Conservation (phyloP, 2,329 filamentous ascomycete genomes). For the Penicillium hordei region DNA sequence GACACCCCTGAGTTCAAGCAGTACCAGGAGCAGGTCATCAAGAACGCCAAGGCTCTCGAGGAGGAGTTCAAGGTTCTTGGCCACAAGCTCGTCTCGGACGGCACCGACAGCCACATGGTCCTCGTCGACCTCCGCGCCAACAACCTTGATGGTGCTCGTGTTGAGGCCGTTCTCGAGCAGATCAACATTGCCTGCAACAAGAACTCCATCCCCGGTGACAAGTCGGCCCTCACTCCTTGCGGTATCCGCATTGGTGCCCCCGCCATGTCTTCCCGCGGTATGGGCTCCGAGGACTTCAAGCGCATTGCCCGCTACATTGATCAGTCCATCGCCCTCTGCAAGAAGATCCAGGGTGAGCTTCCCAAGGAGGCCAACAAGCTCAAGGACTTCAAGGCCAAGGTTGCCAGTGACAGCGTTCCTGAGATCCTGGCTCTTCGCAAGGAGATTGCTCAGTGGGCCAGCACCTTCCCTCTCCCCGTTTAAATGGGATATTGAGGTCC, state of each 20-base stretch:
- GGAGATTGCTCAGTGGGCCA: slow-evolving; percentile 86
- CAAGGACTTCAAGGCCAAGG: slow-evolving; percentile 98
- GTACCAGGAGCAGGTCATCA: slow-evolving; percentile 86
- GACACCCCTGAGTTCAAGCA: slow-evolving; percentile 84
- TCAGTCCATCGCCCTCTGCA: slow-evolving; percentile 81
- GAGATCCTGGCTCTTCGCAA: slow-evolving; percentile 84
- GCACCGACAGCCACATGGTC: slow-evolving; percentile 96
- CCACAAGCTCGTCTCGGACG: slow-evolving; percentile 87
- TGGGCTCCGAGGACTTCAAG: slow-evolving; percentile 89
- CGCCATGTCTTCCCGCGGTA: slow-evolving; percentile 95
- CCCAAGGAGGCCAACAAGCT: slow-evolving; percentile 99
- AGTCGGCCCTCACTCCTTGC: slow-evolving; percentile 89
- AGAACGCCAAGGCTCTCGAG: slow-evolving; percentile 87
- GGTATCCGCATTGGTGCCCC: slow-evolving; percentile 96
- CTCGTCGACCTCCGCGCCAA: slow-evolving; percentile 88
- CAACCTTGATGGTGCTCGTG: slow-evolving; percentile 82
- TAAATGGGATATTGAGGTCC: slow-evolving; percentile 27
- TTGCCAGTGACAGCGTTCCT: slow-evolving; percentile 71
- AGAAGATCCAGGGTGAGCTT: slow-evolving; percentile 77
- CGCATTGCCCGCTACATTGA: slow-evolving; percentile 89
- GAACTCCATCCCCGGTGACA: slow-evolving; percentile 97
- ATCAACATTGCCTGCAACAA: slow-evolving; percentile 99
- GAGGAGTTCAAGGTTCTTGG: slow-evolving; percentile 67
- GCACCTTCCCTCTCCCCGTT: slow-evolving; percentile 82
- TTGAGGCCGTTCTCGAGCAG: slow-evolving; percentile 93